A percentile compares a stretch with the other conserved stretches of the same genome.
Evolutionary conservation across 2,329 filamentous ascomycete genomes (phyloP).

Genomic region (Colletotrichum navitas): DNA sequence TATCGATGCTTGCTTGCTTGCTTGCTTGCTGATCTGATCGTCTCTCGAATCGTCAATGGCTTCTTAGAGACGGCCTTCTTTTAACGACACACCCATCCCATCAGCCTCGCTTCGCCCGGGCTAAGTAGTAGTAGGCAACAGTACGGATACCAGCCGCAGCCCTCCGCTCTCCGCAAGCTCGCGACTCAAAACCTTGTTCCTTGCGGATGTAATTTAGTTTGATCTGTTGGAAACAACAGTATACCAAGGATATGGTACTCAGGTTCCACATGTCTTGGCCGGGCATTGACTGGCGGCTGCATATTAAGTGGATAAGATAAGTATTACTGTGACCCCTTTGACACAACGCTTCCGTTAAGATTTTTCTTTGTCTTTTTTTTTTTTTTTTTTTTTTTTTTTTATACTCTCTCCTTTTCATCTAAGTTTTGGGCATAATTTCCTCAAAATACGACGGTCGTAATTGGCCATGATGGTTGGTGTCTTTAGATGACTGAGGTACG

Average conservation of each 20-base stretch:
- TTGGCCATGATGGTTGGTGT: background rate
- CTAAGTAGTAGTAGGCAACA: background rate
- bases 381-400: too few species aligned
- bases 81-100: slow-evolving; percentile 30
- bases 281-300: slow-evolving; percentile 16
- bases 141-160: background rate
- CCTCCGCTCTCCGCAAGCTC: background rate
- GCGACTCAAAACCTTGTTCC: too few species aligned
- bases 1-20: background rate
- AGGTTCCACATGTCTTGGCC: background rate
- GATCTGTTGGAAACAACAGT: background rate
- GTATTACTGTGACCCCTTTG: background rate
- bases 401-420: too few species aligned
- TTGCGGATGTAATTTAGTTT: too few species aligned
- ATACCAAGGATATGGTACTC: too few species aligned
- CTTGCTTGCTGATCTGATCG: background rate
- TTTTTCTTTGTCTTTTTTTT: background rate
- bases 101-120: background rate
- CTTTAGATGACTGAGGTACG: background rate
- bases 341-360: background rate
- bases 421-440: background rate
- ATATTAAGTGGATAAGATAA: slow-evolving; percentile 20
- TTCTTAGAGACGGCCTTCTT: slow-evolving; percentile 23
- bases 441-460: background rate
- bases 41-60: background rate